Base-by-base conservation (phyloP, 345 rosid species). In the Melaleuca quinquenervia region DNA sequence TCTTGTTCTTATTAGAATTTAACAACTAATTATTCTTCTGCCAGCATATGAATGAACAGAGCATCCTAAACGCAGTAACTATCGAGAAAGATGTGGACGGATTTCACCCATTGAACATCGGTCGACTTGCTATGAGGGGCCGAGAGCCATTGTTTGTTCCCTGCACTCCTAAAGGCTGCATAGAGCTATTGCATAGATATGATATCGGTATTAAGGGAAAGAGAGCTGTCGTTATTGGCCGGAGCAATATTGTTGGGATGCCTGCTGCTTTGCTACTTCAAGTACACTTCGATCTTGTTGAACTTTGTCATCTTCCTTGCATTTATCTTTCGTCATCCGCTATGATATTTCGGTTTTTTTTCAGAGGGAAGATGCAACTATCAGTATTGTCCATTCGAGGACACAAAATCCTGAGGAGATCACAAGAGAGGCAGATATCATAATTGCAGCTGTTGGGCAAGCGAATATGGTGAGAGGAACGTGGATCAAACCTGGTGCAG, bases 211-310 rank as follows among this genome's bases (percentile, higher is more conserved):
- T 96, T 87, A 95, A 95, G 91, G 99, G 98, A 44, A 94, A 95
- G 90, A 92, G 90, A 82, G 98, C 98, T 6, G 98, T 93, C 56
- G 96, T 96, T 80, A 92, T 94, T 56, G 98, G 99, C 64, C 91
- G 98, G 86, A 96, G 98, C 91, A 96, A 96, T 90, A 95, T 96
- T 62, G 99, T 96, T 41, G 99, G 98, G 82, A 94, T 95, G 98
- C 98, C 98, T 26, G 96, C 95, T 91, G 98, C 99, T 86, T 75
- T 96, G 54, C 89, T 96, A 87, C 93, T 95, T 45, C 99, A 94
- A 87, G 99, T 94, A 92, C 88, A 83, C 36, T 44, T 22, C 36
- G 83, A 62, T 84, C 84, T 32, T 84, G 84, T 62, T 24, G 11
- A 29, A 53, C 74, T 48, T 76, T 16, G 45, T 54, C 27, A 5